phyloP scores from a whole-genome alignment of 2,329 filamentous ascomycete species.

The Aureobasidium sp. region DNA sequence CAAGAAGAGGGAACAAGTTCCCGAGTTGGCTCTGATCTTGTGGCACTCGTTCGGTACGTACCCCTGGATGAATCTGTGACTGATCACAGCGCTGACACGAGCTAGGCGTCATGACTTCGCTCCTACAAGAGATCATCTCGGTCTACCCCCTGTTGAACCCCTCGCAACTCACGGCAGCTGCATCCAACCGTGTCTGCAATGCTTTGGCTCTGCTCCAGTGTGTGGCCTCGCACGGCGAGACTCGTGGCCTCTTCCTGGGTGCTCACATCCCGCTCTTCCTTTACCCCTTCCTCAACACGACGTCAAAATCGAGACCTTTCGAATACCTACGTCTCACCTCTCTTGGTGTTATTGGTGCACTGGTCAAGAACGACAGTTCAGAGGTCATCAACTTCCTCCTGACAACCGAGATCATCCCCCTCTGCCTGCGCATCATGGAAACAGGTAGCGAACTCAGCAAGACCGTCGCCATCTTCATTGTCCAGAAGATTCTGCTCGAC shows the following conservation, averaged over 20 bases:
- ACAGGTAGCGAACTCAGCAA: conserved; percentile 97
- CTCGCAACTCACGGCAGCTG: conserved; percentile 92
- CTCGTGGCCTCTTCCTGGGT: conserved; percentile 79
- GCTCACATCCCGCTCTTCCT: conserved; percentile 96
- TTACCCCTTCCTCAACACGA: conserved; percentile 97
- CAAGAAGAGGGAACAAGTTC: conserved; percentile 97
- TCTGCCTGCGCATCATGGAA: conserved; percentile 98
- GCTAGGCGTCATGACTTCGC: conserved; percentile 90
- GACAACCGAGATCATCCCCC: conserved; percentile 95
- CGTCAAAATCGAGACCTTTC: conserved; percentile 93
- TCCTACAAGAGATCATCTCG: conserved; percentile 97
- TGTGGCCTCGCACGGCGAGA: conserved; percentile 95
- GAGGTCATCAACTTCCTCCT: conserved; percentile 99
- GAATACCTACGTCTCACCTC: conserved; percentile 95
- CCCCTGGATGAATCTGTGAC: background rate
- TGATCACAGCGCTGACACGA: background rate
- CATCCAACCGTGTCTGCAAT: conserved; percentile 95
- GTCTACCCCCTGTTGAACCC: conserved; percentile 96
- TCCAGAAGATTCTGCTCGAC: conserved; percentile 95
- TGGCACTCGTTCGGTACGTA: conserved; percentile 94
- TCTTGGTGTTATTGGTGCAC: conserved; percentile 87
- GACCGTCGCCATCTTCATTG: conserved; percentile 98
- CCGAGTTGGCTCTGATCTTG: conserved; percentile 87
- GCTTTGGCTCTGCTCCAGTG: conserved; percentile 92
- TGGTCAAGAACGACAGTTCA: conserved; percentile 97